Evolutionary conservation across 2,329 filamentous ascomycete genomes (phyloP).

Genomic region (Monosporascus sp.): DNA sequence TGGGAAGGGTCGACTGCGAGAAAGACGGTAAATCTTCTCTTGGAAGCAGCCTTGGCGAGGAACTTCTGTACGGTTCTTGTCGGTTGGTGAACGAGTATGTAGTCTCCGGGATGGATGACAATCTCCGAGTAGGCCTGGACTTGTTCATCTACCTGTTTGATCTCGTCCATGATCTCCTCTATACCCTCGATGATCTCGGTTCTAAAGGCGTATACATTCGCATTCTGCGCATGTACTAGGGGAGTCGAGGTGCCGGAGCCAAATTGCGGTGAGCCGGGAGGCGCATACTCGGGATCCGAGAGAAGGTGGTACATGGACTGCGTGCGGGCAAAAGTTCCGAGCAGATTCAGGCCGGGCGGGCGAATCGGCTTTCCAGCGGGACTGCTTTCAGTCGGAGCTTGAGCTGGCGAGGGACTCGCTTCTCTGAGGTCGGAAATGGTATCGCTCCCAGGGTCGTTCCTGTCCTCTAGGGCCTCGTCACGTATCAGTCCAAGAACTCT

Average conservation of each 20-base stretch:
- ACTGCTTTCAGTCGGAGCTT: constrained; percentile 8
- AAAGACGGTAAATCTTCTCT: constrained; percentile 88
- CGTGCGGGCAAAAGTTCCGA: constrained; percentile 59
- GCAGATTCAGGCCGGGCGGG: constrained; percentile 57
- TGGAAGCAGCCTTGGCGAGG: constrained; percentile 77
- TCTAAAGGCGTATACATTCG: constrained; percentile 64
- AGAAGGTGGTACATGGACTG: constrained; percentile 88
- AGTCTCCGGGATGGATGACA: constrained; percentile 89
- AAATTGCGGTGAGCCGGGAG: constrained; percentile 40
- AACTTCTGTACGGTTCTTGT: constrained; percentile 87
- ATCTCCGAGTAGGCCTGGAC: constrained; percentile 85
- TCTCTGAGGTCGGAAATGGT: constrained; percentile 49
- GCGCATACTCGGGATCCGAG: constrained; percentile 56
- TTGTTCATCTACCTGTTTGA: constrained; percentile 87
- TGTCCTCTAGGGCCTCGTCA: constrained; percentile 80
- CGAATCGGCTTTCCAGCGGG: constrained; percentile 30
- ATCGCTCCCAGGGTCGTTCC: constrained; percentile 60
- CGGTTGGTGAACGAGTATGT: constrained; percentile 84
- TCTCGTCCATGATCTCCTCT: constrained; percentile 91
- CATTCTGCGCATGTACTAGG: constrained; percentile 31
- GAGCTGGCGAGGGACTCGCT: constrained; percentile 19
- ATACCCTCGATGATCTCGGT: constrained; percentile 93
- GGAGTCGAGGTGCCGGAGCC: constrained; percentile 48
- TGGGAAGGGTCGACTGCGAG: constrained; percentile 62
- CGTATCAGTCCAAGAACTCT: constrained; percentile 86